Conservation (phyloP, 2,329 filamentous ascomycete species). For the Magnaporthiopsis incrustans region DNA sequence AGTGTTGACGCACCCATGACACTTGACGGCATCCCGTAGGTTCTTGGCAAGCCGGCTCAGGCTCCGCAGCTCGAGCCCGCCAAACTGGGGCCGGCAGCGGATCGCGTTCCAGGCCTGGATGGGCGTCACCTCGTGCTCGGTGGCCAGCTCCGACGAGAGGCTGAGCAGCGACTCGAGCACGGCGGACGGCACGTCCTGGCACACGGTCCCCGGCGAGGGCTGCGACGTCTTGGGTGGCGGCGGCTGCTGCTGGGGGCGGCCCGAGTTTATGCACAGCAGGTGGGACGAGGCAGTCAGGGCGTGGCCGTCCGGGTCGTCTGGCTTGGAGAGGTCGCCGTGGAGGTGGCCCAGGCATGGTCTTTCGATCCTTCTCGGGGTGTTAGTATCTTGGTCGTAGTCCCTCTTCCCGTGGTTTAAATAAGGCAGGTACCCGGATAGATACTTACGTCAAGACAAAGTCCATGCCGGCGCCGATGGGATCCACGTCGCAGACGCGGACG, state of each 20-base stretch:
- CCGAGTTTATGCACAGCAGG: conserved; percentile 7
- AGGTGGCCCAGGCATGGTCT: conserved; percentile 21
- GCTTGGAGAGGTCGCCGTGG: conserved; percentile 17
- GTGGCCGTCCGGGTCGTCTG: conserved; percentile 19
- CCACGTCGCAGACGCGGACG: conserved; percentile 16
- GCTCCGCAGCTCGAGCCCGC: conserved; percentile 18
- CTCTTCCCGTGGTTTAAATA: too few species aligned
- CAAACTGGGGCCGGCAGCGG: conserved; percentile 23
- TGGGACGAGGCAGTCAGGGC: conserved; percentile 20
- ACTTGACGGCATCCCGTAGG: conserved; percentile 24
- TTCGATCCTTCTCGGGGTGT: conserved; percentile 17
- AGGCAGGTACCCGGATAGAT: too few species aligned
- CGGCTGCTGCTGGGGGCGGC: not conserved
- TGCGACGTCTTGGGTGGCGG: not conserved
- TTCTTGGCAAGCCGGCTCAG: conserved; percentile 20
- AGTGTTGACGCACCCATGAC: conserved; percentile 25
- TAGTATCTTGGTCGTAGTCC: too few species aligned
- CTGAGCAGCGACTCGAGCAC: conserved; percentile 18
- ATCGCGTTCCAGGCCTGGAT: conserved; percentile 30
- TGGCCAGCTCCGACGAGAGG: conserved; percentile 16
- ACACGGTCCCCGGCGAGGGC: conserved; percentile 2
- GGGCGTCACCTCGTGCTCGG: conserved; percentile 29
- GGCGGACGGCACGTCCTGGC: conserved; percentile 11
- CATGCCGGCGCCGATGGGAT: conserved; percentile 19
- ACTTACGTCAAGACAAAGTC: conserved; percentile 26